Base-by-base conservation (phyloP, 2,329 filamentous ascomycete species). In the Cladophialophora psammophila region DNA sequence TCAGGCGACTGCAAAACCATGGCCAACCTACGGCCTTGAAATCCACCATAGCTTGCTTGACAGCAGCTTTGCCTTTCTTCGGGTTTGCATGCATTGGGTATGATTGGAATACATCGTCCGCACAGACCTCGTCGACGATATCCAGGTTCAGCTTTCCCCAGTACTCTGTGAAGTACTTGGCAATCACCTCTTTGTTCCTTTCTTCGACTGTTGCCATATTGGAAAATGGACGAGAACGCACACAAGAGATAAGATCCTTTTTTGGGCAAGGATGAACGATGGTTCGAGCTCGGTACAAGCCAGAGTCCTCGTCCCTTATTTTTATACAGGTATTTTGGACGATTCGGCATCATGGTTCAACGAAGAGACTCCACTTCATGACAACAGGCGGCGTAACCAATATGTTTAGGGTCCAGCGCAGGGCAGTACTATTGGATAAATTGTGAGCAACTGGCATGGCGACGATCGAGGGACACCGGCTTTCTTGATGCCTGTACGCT, bases 91-190 rank as follows among this genome's bases (percentile, higher is more conserved):
- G 48, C 18, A 26, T 52, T n/a, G 48, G 48, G 26, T 52, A 52
- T 9, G 48, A 52, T 20, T 26, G 18, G 48, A 52, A 32, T 9
- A 52, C 18, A n/a, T 52, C 18, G 26, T 52, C 48, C 18, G 48
- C 18, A 20, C 48, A 52, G n/a, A 52, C 18, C 26, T 52, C 48
- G 26, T 52, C 48, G 48, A 52, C 48, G 48, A 52, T 52, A 9
- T 9, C 18, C 48, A 10, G 18, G 26, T 52, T 52, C 26, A 20
- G 18, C 26, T 52, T 52, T 13, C 18, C 48, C 48, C 48, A 52
- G 48, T 52, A 52, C 13, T 52, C 48, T 8, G 18, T 32, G 26
- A 52, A 52, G 26, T 52, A 52, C 26, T 32, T 52, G 18, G 48
- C 5, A 20, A 52, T 32, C 7, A 52, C 26, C 9, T 20, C 8